Evolutionary conservation across 2,329 filamentous ascomycete genomes (phyloP).

Genomic region (Cytospora schulzeri): DNA sequence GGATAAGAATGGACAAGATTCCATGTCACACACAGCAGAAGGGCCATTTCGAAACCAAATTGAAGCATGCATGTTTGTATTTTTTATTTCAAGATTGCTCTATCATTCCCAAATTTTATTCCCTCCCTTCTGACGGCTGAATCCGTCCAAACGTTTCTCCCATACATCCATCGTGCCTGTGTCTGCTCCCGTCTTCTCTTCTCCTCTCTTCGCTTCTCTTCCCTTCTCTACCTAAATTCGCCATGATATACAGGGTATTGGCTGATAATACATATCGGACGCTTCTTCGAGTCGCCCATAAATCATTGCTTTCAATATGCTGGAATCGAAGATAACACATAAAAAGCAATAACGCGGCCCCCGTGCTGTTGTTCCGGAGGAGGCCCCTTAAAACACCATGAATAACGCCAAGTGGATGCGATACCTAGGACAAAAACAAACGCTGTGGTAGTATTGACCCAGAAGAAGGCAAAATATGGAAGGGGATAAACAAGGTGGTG

Average conservation of each 20-base stretch:
- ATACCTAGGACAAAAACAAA: background rate
- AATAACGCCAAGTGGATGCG: conserved; percentile 11
- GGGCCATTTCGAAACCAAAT: no score
- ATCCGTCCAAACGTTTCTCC: background rate
- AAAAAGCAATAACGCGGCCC: background rate
- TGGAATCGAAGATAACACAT: background rate
- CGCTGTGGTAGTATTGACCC: background rate
- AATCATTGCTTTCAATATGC: conserved; percentile 12
- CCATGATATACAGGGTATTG: conserved; percentile 24
- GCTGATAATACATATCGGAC: conserved; percentile 16
- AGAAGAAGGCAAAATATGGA: background rate
- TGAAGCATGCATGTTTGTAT: background rate
- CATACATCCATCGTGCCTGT: no score
- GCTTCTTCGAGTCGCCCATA: conserved; percentile 1
- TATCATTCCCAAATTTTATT: background rate
- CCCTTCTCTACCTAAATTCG: background rate
- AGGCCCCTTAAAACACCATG: background rate
- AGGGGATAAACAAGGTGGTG: background rate
- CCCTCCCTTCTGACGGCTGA: no score
- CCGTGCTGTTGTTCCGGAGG: background rate
- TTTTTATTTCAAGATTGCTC: background rate
- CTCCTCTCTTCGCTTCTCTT: background rate
- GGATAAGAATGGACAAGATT: background rate
- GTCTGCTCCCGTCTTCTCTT: no score
- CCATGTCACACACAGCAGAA: background rate